Evolutionary conservation across 2,329 filamentous ascomycete genomes (phyloP).

Genomic region (Microsporum audouinii): DNA sequence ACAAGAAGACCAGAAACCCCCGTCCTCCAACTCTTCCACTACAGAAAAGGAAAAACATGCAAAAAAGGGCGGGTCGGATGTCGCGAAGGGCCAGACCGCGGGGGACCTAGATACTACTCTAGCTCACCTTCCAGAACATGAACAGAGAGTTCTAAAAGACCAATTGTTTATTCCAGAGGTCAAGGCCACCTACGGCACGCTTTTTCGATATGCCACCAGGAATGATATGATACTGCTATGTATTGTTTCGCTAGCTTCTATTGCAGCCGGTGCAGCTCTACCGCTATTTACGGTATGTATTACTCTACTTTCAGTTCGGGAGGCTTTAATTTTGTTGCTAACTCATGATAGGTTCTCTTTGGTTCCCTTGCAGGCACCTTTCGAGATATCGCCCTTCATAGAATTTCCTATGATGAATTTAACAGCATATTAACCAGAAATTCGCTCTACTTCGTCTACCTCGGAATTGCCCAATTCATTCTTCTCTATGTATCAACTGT

Average conservation of each 20-base stretch:
- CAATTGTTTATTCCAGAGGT: constrained; percentile 57
- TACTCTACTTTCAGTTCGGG: background rate
- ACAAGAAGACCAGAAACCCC: background rate
- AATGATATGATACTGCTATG: constrained; percentile 54
- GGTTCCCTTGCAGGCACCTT: constrained; percentile 65
- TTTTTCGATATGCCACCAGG: constrained; percentile 60
- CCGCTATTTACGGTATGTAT: constrained; percentile 61
- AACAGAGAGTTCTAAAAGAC: constrained; percentile 54
- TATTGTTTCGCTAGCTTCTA: constrained; percentile 52
- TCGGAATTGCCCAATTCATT: constrained; percentile 69
- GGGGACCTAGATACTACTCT: constrained; percentile 43
- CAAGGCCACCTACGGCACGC: constrained; percentile 51
- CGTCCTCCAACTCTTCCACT: constrained; percentile 6
- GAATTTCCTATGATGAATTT: constrained; percentile 45
- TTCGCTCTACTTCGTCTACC: constrained; percentile 75
- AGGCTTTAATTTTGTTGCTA: background rate
- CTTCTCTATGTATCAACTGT: constrained; percentile 70
- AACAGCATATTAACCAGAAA: constrained; percentile 47
- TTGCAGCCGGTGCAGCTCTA: constrained; percentile 61
- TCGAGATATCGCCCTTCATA: constrained; percentile 47
- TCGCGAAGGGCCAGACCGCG: constrained; percentile 24
- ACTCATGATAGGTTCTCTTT: constrained; percentile 46
- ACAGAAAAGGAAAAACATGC: constrained; percentile 7
- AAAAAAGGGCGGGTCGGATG: constrained; percentile 28
- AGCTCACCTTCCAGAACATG: constrained; percentile 51